Conservation (phyloP, 768 basidiomycete species). For the Lactarius sanguifluus region DNA sequence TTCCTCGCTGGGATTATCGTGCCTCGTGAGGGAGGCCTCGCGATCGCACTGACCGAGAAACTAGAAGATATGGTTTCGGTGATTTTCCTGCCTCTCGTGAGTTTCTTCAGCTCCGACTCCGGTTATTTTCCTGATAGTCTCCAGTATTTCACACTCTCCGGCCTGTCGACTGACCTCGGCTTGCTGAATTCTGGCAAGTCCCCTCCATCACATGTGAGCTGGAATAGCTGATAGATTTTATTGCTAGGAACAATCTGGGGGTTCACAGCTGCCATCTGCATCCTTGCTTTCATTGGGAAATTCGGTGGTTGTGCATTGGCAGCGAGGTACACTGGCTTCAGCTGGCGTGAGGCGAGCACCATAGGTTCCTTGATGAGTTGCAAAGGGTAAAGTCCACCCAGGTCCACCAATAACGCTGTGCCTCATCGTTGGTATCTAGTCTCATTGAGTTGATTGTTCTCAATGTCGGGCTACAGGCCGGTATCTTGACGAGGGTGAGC, state of each 20-base stretch:
- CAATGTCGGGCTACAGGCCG: constrained; percentile 85
- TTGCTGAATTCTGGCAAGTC: constrained; percentile 69
- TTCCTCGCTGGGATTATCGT: constrained; percentile 82
- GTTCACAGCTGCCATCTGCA: constrained; percentile 77
- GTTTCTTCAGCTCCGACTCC: constrained; percentile 26
- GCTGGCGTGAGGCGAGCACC: constrained; percentile 75
- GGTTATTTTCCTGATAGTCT: constrained; percentile 7
- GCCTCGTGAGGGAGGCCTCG: constrained; percentile 85
- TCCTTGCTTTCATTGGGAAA: constrained; percentile 82
- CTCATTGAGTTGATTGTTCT: constrained; percentile 94
- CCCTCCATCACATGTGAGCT: not conserved
- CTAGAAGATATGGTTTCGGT: constrained; percentile 94
- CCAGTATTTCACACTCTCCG: constrained; percentile 91
- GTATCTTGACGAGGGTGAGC: constrained; percentile 62
- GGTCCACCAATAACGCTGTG: not conserved
- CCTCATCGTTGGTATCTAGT: constrained; percentile 38
- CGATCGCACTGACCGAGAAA: constrained; percentile 87
- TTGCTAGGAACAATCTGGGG: constrained; percentile 76
- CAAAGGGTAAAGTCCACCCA: constrained; percentile 63
- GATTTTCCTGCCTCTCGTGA: constrained; percentile 82
- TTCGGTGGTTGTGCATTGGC: constrained; percentile 81
- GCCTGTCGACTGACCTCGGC: constrained; percentile 85
- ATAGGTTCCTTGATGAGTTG: constrained; percentile 95
- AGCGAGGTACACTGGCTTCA: constrained; percentile 67
- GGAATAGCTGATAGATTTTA: not conserved